Evolutionary conservation across 176 grass and related monocot species (phyloP), one percentile per base, ranked within the genome.

Genomic region (Secale cereale): DNA sequence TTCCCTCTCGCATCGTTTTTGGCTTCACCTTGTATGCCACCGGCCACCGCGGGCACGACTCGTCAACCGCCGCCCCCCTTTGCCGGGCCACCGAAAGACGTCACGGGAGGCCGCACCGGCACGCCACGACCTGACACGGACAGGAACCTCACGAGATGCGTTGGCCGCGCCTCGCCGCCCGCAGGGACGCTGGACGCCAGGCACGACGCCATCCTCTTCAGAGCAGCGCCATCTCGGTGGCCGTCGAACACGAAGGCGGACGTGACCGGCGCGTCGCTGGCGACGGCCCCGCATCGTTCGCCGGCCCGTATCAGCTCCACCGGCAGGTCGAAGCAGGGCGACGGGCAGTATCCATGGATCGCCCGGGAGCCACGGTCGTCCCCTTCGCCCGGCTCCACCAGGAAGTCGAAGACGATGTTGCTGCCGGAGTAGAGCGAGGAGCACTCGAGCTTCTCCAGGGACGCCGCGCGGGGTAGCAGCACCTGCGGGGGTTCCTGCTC

Each of bases 321-420:
- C 12, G 88, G 88, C 64, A 90, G 88, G 64, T 90, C 88, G 72
- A 90, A 90, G 78, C 88, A 90, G 40, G 88, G 83, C 0, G 88
- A 90, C 64, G 88, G 88, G 72, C 88, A 90, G 63, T 81, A 90
- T 13, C 83, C 83, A 0, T 82, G 88, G 52, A 35, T 1, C 30
- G 30, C 30, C 30, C 30, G 30, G 5, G 32, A 6, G 68, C 66
- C 64, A 22, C 37, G 61, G 20, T 82, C 35, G 63, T 59, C 70
- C 12, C 29, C 22, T 39, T 15, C 27, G n/a, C 15, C 74, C 5
- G 52, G 36, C 36, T 43, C 63, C 13, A 29, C 78, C 29, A 78
- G 40, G 73, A 90, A 78, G 72, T 90, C 83, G 83, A 86, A 86
- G 54, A 65, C 72, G 41, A 86, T 90, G 88, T 82, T 86, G 78